Conservation (phyloP, 768 basidiomycete genomes). For the Suillus clintonianus region DNA sequence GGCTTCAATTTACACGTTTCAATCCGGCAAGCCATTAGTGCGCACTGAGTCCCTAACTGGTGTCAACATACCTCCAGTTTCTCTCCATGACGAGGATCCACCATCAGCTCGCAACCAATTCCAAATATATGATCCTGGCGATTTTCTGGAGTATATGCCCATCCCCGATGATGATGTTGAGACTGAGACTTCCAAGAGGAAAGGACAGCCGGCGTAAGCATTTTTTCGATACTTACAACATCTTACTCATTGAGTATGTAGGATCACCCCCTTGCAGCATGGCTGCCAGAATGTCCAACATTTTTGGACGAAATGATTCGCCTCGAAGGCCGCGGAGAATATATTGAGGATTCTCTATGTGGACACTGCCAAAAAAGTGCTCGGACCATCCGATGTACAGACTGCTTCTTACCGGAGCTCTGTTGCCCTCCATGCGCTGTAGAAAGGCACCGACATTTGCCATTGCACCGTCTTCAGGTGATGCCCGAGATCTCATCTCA, state of each 20-base stretch:
- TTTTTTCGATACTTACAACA: neutral
- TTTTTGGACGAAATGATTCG: neutral
- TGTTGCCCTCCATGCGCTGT: neutral
- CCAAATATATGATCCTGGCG: neutral
- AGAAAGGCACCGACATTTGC: neutral
- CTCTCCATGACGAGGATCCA: neutral
- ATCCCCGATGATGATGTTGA: neutral
- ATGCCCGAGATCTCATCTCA: too few relatives aligned
- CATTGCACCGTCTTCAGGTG: neutral
- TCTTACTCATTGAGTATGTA: neutral
- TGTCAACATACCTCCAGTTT: neutral
- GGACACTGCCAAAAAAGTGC: neutral
- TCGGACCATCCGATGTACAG: neutral
- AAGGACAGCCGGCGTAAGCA: neutral
- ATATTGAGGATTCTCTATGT: neutral
- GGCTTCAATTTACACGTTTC: neutral
- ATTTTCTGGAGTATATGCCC: neutral
- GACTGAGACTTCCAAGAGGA: neutral
- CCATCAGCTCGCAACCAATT: neutral
- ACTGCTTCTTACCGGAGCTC: neutral
- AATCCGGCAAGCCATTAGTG: neutral
- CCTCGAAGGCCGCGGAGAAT: neutral
- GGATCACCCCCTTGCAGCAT: neutral
- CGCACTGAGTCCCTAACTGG: neutral
- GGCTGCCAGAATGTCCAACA: neutral